Base-by-base conservation (phyloP, 768 basidiomycete species). In the Tremella yokohamensis region DNA sequence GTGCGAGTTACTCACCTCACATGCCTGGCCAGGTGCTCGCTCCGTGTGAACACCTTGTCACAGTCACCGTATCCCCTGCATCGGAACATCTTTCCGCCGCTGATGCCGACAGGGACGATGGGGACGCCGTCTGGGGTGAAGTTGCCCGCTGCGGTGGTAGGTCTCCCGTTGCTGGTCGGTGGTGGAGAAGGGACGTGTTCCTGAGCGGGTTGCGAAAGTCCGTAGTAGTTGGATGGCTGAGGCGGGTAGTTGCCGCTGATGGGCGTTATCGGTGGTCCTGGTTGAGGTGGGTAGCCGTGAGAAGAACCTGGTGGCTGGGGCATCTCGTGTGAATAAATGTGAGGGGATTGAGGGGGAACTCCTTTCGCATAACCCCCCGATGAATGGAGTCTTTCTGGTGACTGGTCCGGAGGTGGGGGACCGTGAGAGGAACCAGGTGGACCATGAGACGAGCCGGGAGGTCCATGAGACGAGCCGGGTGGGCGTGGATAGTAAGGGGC, bases 21-120 rank as follows among this genome's bases (percentile, higher is more conserved):
- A 80, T 98, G 94, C 69, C 94, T 82, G 60, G 93, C 91, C 4
- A 98, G 81, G 79, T 98, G 94, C 78, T 98, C 94, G 75, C 88
- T 89, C 77, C 94, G 82, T 59, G 87, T 88, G 77, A 98, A 98
- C 61, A 93, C 90, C 91, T 96, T 97, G 58, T 87, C 83, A 80
- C 94, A 98, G 50, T 92, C 90, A 66, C 90, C 91, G 75, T 87
- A 97, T 12, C 93, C 93, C 51, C 86, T 84, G 79, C 94, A 98
- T 70, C 91, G 88, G 77, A 96, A 98, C 26, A 90, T 91, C 80
- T 94, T 96, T 11, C 75, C 75, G 20, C 72, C 72, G 25, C 61
- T 64, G 19, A 74, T 65, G n/a, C 66, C 69, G 1, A 70, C 67
- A 24, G 68, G 69, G 12, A 69, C 68, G 55, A 68, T 65, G 3